Evolutionary conservation across 2,329 filamentous ascomycete genomes (phyloP), one percentile per base, ranked within the genome.

Genomic region (Botryotinia convoluta): DNA sequence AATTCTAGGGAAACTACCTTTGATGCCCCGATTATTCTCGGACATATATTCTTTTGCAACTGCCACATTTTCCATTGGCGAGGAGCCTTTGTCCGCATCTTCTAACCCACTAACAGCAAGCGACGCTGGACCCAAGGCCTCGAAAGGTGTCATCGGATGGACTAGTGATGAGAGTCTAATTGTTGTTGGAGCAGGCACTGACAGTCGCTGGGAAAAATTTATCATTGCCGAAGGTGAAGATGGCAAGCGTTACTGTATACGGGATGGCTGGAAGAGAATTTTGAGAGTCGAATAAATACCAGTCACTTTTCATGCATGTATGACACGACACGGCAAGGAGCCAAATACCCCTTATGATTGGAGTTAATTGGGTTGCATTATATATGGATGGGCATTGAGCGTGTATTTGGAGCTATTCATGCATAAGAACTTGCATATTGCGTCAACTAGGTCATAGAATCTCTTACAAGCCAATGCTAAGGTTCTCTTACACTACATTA

Each of bases 201-300:
- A 96, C 80, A 92, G 92, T 26, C 87, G 92, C 69, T 98, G 95
- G 94, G 94, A 98, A 84, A 94, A 92, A 75, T 97, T 97, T 78
- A 85, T 91, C 32, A 84, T 97, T 69, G 86, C 86, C n/a, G 87
- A 91, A 72, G 88, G 87, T 22, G 87, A 91, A 35, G 90, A 92
- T 75, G 92, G 93, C 16, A 89, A 88, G 76, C 86, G 90, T 62
- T 85, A 88, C 69, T 89, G 92, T 75, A 83, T 89, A 44, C 87
- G 92, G 75, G 91, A 95, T 79, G 93, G 92, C 2, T 97, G 94
- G 94, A 95, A 93, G 82, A 87, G 90, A 78, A 96, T 95, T 83
- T 83, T 95, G 69, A 87, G 84, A 67, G 82, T 76, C 26, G 71
- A 71, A 48, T 62, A 35, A 42, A 63, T 48, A 26, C 39, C 29